Base-by-base conservation (phyloP, 768 basidiomycete species). In the Serendipita sp. region DNA sequence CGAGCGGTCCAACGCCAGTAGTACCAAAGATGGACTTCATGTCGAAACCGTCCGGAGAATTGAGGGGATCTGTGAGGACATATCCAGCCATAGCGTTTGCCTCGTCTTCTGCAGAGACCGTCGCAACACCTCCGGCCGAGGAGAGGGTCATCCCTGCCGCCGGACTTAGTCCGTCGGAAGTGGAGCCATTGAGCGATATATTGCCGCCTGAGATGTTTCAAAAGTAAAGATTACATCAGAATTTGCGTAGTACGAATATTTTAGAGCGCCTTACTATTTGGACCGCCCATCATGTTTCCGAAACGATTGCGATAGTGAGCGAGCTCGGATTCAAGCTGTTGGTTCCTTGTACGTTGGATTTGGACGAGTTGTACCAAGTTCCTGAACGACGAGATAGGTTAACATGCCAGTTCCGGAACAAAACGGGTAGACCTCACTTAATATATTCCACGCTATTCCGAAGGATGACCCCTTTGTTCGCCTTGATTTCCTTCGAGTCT, bases 391-490 rank as follows among this genome's bases (percentile, higher is more conserved):
- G 38, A 32, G 15, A 35, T 18, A 11, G 28, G 8, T 23, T 47
- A 48, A 32, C 28, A 51, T 23, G 10, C 3, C 30, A 8, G 2
- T 8, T 51, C 48, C n/a, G 10, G 4, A 18, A 44, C 10, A 35
- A 44, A n/a, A 15, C 30, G 35, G 18, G 3, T 23, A 13, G 28
- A 0, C 3, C 67, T 41, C 44, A 74, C 70, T 70, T 65, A 35
- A 86, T 85, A 70, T 86, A 85, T 70, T 86, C 85, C 1, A 88
- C 85, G 64, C 84, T 85, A 80, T 89, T 95, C 69, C 89, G 74
- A 51, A 95, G 74, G 47, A 95, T 92, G 85, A 94, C 89, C 38
- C 92, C 91, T 78, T 95, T 95, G 76, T 95, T 94, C 32, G 91
- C 91, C 72, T 94, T 94, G 63, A 89, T 85, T 35, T 67, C 66